A percentile compares a stretch with the other conserved stretches of the same genome.
Evolutionary conservation across 306 rosid genomes (phyloP).

Genomic region (Coriaria nepalensis): DNA sequence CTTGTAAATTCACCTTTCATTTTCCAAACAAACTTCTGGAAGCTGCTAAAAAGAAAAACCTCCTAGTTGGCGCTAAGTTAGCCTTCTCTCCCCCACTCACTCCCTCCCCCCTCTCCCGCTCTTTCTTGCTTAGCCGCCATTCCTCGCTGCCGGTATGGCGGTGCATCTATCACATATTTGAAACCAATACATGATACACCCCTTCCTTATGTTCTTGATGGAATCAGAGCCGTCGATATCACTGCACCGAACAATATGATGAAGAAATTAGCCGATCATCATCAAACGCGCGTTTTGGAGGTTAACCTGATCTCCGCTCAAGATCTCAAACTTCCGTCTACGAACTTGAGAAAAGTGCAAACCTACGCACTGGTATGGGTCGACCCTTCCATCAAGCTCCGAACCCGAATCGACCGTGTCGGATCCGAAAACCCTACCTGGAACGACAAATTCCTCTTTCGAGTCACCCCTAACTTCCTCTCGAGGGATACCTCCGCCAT

Average conservation of each 20-base stretch:
- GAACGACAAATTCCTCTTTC: slow-evolving; percentile 88
- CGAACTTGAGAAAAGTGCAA: slow-evolving; percentile 24
- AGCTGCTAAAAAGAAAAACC: too few relatives aligned
- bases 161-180: slow-evolving; percentile 13
- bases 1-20: too few relatives aligned
- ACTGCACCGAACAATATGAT: slow-evolving; percentile 12
- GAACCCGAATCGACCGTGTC: slow-evolving; percentile 47
- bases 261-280: slow-evolving; percentile 18
- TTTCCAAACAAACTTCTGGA: too few relatives aligned
- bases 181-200: slow-evolving; percentile 16
- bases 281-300: slow-evolving; percentile 46
- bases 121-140: slow-evolving; percentile 12
- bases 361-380: slow-evolving; percentile 72
- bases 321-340: slow-evolving; percentile 38
- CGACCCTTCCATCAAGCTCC: slow-evolving; percentile 41
- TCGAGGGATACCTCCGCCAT: slow-evolving; percentile 58
- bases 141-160: slow-evolving; percentile 7
- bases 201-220: slow-evolving; percentile 20
- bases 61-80: too few relatives aligned
- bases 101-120: not conserved
- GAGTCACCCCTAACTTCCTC: slow-evolving; percentile 53
- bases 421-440: slow-evolving; percentile 73
- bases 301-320: slow-evolving; percentile 92
- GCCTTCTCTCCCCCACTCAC: not conserved
- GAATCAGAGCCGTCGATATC: slow-evolving; percentile 20